Evolutionary conservation across 345 rosid species (phyloP).

Genomic region (Laguncularia racemosa): DNA sequence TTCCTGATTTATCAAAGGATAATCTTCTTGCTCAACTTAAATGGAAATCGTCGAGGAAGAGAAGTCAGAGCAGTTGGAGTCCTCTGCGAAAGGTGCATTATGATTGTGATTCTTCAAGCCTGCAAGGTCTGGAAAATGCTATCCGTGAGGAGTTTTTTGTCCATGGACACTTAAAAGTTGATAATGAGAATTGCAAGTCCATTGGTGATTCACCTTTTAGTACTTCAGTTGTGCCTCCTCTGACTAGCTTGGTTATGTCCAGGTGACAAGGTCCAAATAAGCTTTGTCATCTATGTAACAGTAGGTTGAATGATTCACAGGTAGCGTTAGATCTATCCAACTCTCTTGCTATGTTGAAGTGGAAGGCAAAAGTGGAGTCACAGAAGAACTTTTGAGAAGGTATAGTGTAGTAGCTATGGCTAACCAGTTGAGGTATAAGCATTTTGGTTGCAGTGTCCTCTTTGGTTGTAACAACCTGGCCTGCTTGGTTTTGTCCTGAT

Average conservation of each 20-base stretch:
- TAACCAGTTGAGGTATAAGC: no score
- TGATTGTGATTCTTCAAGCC: constrained; percentile 1
- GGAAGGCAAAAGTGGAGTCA: no score
- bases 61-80: constrained; percentile 30
- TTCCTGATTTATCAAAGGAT: constrained; percentile 54
- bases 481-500: no score
- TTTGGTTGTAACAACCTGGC: no score
- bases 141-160: constrained; percentile 17
- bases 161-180: constrained; percentile 31
- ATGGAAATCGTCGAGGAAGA: constrained; percentile 60
- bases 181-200: constrained; percentile 62
- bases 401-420: no score
- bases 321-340: no score
- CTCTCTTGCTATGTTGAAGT: no score
- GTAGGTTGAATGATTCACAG: no score
- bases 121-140: constrained; percentile 7
- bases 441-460: no score
- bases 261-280: constrained; percentile 25
- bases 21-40: constrained; percentile 41
- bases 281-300: no score
- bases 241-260: constrained; percentile 60
- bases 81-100: constrained; percentile 21
- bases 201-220: constrained; percentile 38
- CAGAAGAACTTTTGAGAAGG: no score
- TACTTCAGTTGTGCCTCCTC: constrained; percentile 38